Evolutionary conservation across 805 yeast genomes (phyloP).

Genomic region (Allodekkera sacchari): DNA sequence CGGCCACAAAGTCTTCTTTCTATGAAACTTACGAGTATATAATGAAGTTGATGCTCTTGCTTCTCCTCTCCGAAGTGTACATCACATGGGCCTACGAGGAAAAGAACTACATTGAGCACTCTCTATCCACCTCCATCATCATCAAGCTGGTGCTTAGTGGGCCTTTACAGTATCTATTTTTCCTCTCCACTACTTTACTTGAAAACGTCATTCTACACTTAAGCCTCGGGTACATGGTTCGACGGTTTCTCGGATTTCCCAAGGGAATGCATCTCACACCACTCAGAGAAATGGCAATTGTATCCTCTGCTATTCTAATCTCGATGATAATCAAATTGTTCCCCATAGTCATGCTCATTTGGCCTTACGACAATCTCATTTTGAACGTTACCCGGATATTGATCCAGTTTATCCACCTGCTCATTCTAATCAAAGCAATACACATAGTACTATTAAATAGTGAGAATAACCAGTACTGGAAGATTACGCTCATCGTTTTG

Average conservation of each 20-base stretch:
- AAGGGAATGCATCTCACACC: background rate
- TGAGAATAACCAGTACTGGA: conserved; percentile 22
- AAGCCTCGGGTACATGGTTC: conserved; percentile 6
- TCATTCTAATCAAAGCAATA: conserved; percentile 24
- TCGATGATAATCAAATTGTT: conserved; percentile 76
- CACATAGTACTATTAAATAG: conserved; percentile 22
- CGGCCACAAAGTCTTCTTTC: background rate
- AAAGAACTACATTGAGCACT: conserved; percentile 30
- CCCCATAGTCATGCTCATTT: conserved; percentile 88
- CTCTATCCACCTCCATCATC: conserved; percentile 16
- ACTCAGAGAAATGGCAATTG: conserved; percentile 18
- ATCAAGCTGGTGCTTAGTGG: conserved; percentile 25
- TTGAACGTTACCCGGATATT: conserved; percentile 28
- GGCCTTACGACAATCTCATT: conserved; percentile 89
- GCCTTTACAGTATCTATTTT: conserved; percentile 45
- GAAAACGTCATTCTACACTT: conserved; percentile 14
- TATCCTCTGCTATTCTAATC: conserved; percentile 63
- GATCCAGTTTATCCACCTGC: conserved; percentile 24
- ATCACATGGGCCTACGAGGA: conserved; percentile 90
- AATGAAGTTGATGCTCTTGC: conserved; percentile 48
- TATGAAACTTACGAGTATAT: conserved; percentile 8
- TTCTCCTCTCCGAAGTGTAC: conserved; percentile 80
- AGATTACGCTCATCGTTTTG: conserved; percentile 18
- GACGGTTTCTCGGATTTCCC: conserved; percentile 22
- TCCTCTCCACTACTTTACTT: conserved; percentile 42